A percentile compares a stretch with the other conserved stretches of the same genome.
Conservation (phyloP, 1,284 basidiomycete genomes). For the Austroboletus novae-zelandiae region DNA sequence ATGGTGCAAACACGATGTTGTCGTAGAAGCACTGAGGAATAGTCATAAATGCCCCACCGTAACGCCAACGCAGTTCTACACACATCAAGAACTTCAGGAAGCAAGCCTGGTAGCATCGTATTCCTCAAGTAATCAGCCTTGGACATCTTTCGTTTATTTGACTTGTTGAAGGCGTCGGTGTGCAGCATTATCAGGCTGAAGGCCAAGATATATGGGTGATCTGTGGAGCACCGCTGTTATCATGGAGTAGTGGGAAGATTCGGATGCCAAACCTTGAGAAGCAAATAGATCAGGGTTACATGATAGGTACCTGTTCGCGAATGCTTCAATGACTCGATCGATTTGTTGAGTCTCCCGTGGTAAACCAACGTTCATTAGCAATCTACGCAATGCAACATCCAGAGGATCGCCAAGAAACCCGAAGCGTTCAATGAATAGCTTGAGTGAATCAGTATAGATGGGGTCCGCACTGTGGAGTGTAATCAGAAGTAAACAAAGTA, state of each 20-base stretch:
- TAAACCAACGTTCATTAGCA: constrained; percentile 90
- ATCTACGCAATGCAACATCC: constrained; percentile 87
- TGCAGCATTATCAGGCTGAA: constrained; percentile 99
- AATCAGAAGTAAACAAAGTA: constrained; percentile 7
- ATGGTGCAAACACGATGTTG: constrained; percentile 93
- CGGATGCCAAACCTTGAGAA: constrained; percentile 60
- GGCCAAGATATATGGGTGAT: constrained; percentile 94
- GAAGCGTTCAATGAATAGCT: constrained; percentile 75
- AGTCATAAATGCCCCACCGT: constrained; percentile 2
- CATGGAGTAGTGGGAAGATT: neutral
- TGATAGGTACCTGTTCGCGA: constrained; percentile 80
- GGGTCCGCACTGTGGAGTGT: constrained; percentile 55
- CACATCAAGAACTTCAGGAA: constrained; percentile 84
- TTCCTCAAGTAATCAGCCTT: constrained; percentile 93
- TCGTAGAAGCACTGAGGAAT: constrained; percentile 84
- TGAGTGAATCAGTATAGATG: constrained; percentile 73
- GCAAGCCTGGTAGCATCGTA: constrained; percentile 83
- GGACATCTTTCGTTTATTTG: constrained; percentile 97
- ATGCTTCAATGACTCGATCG: constrained; percentile 95
- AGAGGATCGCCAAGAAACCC: constrained; percentile 82
- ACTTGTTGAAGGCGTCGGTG: constrained; percentile 97
- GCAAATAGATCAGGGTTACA: constrained; percentile 86
- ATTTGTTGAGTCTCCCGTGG: constrained; percentile 98
- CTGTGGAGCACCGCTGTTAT: constrained; percentile 38
- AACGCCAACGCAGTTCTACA: constrained; percentile 11